Percentiles rank a stretch among this genome's conserved stretches.
These are phyloP conservation scores for Metschnikowia borealis DNA, from an alignment of 805 yeast genomes.

Conservation along the genomic window DNA sequence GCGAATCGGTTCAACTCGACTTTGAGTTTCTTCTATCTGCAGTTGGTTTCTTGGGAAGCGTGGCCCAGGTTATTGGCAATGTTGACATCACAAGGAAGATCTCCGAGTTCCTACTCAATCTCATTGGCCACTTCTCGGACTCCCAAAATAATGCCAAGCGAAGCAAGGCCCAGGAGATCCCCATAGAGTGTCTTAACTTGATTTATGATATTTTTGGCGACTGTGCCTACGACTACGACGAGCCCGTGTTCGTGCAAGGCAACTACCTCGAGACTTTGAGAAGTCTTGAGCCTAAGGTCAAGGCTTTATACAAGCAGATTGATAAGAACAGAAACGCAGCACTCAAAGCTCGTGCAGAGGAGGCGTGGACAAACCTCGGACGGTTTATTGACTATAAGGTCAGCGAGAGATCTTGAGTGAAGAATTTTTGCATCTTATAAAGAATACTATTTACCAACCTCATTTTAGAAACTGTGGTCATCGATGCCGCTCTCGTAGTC, in stretches of 20 bases:
- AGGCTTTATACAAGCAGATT: conserved; percentile 53
- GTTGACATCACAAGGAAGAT: conserved; percentile 42
- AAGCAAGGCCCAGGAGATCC: conserved; percentile 31
- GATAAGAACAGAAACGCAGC: conserved; percentile 59
- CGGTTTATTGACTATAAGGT: conserved; percentile 76
- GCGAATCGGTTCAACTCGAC: conserved; percentile 15
- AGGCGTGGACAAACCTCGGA: conserved; percentile 59
- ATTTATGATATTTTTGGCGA: conserved; percentile 82
- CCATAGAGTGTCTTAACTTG: conserved; percentile 59
- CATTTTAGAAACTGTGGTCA: conserved; percentile 11
- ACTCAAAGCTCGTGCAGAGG: conserved; percentile 62
- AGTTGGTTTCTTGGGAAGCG: conserved; percentile 50
- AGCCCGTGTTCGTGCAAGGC: conserved; percentile 57
- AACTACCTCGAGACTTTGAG: conserved; percentile 43
- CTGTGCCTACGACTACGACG: conserved; percentile 60
- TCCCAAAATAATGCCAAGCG: conserved; percentile 10
- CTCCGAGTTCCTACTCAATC: conserved; percentile 40
- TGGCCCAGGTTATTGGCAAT: conserved; percentile 46
- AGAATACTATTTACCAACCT: neutral
- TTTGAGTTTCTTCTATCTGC: conserved; percentile 41
- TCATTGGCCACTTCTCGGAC: conserved; percentile 14
- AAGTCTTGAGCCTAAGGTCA: conserved; percentile 44
- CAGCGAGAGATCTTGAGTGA: conserved; percentile 20
- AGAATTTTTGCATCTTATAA: neutral
- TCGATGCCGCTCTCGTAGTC: conserved; percentile 17